phyloP scores from a whole-genome alignment of 257 asterid species.

The Solanum habrochaites region DNA sequence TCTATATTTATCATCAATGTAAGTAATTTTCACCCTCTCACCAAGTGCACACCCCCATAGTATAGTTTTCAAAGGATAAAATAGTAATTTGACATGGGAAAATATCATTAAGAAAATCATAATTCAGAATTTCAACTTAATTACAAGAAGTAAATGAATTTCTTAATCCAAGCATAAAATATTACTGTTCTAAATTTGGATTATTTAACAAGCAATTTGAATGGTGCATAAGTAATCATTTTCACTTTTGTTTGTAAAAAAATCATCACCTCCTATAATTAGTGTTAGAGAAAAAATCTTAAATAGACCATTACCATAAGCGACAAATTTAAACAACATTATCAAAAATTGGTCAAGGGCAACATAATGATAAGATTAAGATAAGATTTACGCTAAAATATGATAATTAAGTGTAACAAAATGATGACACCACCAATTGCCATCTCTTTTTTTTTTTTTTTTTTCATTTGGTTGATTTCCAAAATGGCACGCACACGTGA shows the following conservation, averaged over 20 bases:
- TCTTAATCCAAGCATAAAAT: not conserved
- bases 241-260: not conserved
- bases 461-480: conserved; percentile 4
- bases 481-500: conserved; percentile 26
- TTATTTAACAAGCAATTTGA: not conserved
- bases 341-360: conserved; percentile 27
- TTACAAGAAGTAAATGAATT: not conserved
- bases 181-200: not conserved
- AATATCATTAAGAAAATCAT: not conserved
- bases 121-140: not conserved
- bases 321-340: not conserved
- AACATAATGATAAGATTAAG: conserved; percentile 29
- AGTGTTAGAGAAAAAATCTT: not conserved
- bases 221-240: conserved; percentile 3
- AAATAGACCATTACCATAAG: not conserved
- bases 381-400: conserved; percentile 26
- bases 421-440: conserved; percentile 24
- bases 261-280: not conserved
- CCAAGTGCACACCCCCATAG: not conserved
- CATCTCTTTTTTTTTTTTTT: not conserved
- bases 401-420: conserved; percentile 14
- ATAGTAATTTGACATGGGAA: not conserved
- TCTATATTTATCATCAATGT: not conserved
- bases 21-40: not conserved
- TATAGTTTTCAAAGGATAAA: not conserved